These are phyloP conservation scores for Porodaedalea pini DNA, from an alignment of 1,284 basidiomycete genomes.

Conservation along the genomic window DNA sequence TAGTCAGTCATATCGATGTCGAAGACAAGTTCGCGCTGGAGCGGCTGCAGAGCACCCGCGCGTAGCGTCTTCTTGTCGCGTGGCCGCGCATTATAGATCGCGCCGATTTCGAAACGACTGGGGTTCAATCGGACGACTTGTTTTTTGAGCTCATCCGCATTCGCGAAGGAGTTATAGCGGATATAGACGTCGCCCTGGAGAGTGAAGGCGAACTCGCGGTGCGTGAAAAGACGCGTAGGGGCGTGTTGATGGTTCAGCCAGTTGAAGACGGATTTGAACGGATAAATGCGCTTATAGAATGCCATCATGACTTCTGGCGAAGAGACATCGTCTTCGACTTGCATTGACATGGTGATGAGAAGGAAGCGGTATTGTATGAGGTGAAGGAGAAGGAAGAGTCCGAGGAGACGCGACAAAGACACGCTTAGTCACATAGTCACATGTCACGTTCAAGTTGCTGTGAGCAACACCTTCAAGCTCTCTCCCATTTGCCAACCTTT, in stretches of 20 bases:
- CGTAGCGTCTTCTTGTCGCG: slow-evolving; percentile 87
- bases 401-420: not conserved
- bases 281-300: slow-evolving; percentile 91
- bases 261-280: slow-evolving; percentile 89
- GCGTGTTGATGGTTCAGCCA: slow-evolving; percentile 94
- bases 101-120: slow-evolving; percentile 94
- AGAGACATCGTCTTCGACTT: slow-evolving; percentile 32
- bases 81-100: slow-evolving; percentile 89
- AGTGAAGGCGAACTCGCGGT: slow-evolving; percentile 98
- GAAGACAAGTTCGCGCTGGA: slow-evolving; percentile 92
- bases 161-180: slow-evolving; percentile 90
- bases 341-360: slow-evolving; percentile 16
- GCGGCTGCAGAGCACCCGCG: slow-evolving; percentile 71
- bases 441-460: not conserved
- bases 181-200: slow-evolving; percentile 90
- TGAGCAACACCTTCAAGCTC: not conserved
- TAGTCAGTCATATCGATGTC: slow-evolving; percentile 99
- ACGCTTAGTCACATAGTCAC: slow-evolving; percentile 11
- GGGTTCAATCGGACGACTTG: slow-evolving; percentile 83
- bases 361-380: not conserved
- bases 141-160: slow-evolving; percentile 87
- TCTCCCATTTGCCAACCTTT: not conserved
- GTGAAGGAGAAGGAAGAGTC: not conserved
- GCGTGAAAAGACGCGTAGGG: slow-evolving; percentile 74
- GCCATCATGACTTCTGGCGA: slow-evolving; percentile 73